Evolutionary conservation across 2,329 filamentous ascomycete species (phyloP).

Genomic region (Myriosclerotinia duriaeana): DNA sequence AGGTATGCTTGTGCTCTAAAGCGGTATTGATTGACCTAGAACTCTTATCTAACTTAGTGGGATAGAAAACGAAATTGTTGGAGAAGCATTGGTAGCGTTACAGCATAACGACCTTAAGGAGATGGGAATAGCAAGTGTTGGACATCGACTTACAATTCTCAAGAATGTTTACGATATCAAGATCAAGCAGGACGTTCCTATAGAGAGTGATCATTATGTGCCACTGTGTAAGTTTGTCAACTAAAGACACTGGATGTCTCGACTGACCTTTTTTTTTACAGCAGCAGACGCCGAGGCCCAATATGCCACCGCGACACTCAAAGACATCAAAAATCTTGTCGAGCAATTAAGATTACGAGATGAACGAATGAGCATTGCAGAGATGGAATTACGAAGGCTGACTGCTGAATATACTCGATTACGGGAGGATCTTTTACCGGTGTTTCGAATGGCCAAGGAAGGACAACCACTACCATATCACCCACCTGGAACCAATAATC

Average conservation of each 20-base stretch:
- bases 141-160: conserved; percentile 89
- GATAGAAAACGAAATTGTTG: conserved; percentile 88
- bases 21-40: conserved; percentile 1
- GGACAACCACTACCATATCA: conserved; percentile 75
- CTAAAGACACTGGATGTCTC: background rate
- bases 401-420: conserved; percentile 86
- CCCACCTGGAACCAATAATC: conserved; percentile 33
- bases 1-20: conserved; percentile 54
- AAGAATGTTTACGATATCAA: conserved; percentile 97
- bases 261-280: conserved; percentile 44
- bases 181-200: conserved; percentile 84
- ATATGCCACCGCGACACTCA: conserved; percentile 83
- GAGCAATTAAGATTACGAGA: conserved; percentile 87
- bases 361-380: conserved; percentile 80
- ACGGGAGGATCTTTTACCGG: conserved; percentile 86
- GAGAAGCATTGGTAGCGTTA: conserved; percentile 83
- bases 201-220: conserved; percentile 91
- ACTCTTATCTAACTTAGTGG: conserved; percentile 25
- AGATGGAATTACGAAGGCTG: conserved; percentile 78
- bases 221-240: conserved; percentile 70
- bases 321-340: conserved; percentile 88
- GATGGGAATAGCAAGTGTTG: conserved; percentile 89
- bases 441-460: conserved; percentile 88
- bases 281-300: conserved; percentile 86
- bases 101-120: conserved; percentile 93